phyloP scores from a whole-genome alignment of 768 basidiomycete species.

The Clavaria fumosa region DNA sequence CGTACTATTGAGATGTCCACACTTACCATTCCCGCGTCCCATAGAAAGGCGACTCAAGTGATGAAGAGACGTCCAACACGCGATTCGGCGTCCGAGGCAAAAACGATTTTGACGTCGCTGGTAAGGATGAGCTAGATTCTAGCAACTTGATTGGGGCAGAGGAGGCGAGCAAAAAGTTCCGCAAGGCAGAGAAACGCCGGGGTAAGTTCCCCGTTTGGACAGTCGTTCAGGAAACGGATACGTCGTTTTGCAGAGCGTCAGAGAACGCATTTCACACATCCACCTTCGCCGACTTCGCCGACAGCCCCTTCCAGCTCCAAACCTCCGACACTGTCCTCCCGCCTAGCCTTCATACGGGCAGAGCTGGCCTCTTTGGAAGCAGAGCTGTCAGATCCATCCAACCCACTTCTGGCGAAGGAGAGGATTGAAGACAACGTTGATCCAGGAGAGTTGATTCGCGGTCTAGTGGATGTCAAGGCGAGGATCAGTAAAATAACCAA shows the following conservation, averaged over 20 bases:
- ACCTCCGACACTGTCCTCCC: slow-evolving; percentile 34
- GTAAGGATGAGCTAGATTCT: slow-evolving; percentile 54
- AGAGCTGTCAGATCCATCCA: slow-evolving; percentile 71
- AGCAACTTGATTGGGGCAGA: slow-evolving; percentile 47
- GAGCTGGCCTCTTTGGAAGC: slow-evolving; percentile 71
- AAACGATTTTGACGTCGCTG: slow-evolving; percentile 22
- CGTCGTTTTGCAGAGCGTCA: slow-evolving; percentile 34
- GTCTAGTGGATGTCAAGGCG: slow-evolving; percentile 58
- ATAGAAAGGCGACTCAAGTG: slow-evolving; percentile 49
- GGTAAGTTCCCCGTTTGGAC: slow-evolving; percentile 27
- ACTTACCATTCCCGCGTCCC: slow-evolving; percentile 6
- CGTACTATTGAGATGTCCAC: neutral
- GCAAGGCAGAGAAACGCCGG: slow-evolving; percentile 51
- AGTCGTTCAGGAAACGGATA: too few species aligned
- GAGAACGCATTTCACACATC: slow-evolving; percentile 53
- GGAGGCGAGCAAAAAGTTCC: slow-evolving; percentile 56
- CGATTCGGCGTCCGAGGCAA: slow-evolving; percentile 23
- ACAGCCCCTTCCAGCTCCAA: slow-evolving; percentile 17
- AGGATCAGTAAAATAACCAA: slow-evolving; percentile 53
- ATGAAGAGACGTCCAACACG: slow-evolving; percentile 42
- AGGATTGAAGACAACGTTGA: slow-evolving; percentile 46
- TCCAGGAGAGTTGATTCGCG: slow-evolving; percentile 61
- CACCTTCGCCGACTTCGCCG: slow-evolving; percentile 44
- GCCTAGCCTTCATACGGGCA: slow-evolving; percentile 50
- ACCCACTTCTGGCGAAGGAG: slow-evolving; percentile 46